Conservation (phyloP, 306 rosid genomes). For the Lablab purpureus region DNA sequence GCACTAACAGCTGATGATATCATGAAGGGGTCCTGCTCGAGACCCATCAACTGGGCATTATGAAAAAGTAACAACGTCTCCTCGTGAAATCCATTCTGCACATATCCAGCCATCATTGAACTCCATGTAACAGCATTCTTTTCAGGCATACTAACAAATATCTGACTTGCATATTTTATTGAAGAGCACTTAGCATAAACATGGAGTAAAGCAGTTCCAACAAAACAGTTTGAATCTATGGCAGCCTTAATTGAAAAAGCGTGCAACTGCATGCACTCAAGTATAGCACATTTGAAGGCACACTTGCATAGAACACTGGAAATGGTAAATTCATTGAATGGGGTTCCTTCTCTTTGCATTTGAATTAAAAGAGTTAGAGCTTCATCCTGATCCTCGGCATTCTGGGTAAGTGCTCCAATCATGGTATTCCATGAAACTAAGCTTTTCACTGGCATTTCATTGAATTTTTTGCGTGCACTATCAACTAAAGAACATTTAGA, state of each 20-base stretch:
- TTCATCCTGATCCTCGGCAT: slow-evolving; percentile 61
- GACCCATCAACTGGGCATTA: slow-evolving; percentile 55
- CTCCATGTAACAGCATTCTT: slow-evolving; percentile 85
- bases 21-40: slow-evolving; percentile 63
- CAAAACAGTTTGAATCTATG: slow-evolving; percentile 73
- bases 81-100: slow-evolving; percentile 73
- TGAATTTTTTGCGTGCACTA: slow-evolving; percentile 63
- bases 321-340: slow-evolving; percentile 76
- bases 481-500: slow-evolving; percentile 67
- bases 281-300: slow-evolving; percentile 63
- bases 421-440: slow-evolving; percentile 85
- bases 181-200: slow-evolving; percentile 80
- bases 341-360: slow-evolving; percentile 76
- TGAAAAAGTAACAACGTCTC: slow-evolving; percentile 76
- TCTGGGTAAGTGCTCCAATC: slow-evolving; percentile 75
- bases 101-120: slow-evolving; percentile 83
- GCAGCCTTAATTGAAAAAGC: slow-evolving; percentile 76
- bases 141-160: slow-evolving; percentile 75
- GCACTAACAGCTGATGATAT: slow-evolving; percentile 80
- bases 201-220: slow-evolving; percentile 82
- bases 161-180: slow-evolving; percentile 62
- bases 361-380: slow-evolving; percentile 66
- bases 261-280: slow-evolving; percentile 77
- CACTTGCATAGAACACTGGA: slow-evolving; percentile 86
- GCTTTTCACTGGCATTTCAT: slow-evolving; percentile 76